Evolutionary conservation across 176 grass and related monocot species (phyloP).

Genomic region (Aegilops speltoides): DNA sequence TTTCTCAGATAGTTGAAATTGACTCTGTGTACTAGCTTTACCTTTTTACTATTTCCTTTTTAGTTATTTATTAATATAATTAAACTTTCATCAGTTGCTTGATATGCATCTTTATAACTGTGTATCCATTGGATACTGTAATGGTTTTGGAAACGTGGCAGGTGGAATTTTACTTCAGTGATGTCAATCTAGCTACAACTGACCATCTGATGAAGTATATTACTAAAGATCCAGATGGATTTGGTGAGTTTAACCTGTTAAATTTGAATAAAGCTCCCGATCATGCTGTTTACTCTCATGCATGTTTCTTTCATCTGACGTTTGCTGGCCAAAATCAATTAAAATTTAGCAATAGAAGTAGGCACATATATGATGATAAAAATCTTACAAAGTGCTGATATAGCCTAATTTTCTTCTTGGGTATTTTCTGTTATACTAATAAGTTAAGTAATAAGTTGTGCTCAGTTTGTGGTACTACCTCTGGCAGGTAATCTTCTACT

Average conservation of each 20-base stretch:
- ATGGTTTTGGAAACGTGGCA: conserved; percentile 38
- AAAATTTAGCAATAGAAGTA: background rate
- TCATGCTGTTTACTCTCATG: background rate
- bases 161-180: conserved; percentile 99
- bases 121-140: background rate
- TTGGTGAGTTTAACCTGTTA: conserved; percentile 56
- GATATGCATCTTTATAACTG: conserved; percentile 8
- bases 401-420: background rate
- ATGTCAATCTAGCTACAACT: conserved; percentile 91
- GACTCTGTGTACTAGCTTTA: background rate
- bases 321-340: background rate
- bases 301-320: background rate
- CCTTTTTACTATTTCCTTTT: conserved; percentile 16
- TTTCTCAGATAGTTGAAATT: background rate
- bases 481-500: conserved; percentile 3
- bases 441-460: background rate
- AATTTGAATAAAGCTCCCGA: background rate
- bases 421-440: background rate
- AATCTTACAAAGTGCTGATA: background rate
- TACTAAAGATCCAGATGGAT: conserved; percentile 85
- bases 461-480: background rate
- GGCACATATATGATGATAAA: background rate
- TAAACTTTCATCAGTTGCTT: background rate
- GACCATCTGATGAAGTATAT: conserved; percentile 95
- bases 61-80: conserved; percentile 15